phyloP scores from a whole-genome alignment of 2,329 filamentous ascomycete species.

The Ilyonectria sp. region DNA sequence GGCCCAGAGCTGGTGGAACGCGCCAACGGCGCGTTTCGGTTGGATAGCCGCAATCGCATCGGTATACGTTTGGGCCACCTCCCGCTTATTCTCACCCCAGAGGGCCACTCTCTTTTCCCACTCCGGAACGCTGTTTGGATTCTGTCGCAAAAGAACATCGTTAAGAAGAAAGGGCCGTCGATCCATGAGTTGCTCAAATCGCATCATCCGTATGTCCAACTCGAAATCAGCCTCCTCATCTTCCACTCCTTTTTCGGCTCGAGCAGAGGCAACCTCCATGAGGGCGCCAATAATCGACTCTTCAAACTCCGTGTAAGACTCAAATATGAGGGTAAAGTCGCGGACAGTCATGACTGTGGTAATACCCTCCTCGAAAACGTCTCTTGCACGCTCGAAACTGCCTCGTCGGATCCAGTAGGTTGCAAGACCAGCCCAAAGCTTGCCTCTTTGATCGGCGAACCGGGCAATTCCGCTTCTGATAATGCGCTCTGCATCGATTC shows the following conservation, averaged over 20 bases:
- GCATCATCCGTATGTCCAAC: constrained; percentile 96
- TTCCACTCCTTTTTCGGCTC: constrained; percentile 82
- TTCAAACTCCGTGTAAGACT: constrained; percentile 96
- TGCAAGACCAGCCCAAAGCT: constrained; percentile 93
- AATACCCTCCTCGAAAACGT: constrained; percentile 95
- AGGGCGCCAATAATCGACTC: constrained; percentile 93
- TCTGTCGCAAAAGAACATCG: constrained; percentile 94
- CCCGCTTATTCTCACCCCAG: constrained; percentile 93
- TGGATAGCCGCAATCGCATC: constrained; percentile 93
- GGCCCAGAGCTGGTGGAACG: constrained; percentile 95
- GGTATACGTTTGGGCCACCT: constrained; percentile 95
- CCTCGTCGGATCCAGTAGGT: constrained; percentile 97
- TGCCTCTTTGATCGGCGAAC: constrained; percentile 94
- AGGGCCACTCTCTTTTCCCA: constrained; percentile 98
- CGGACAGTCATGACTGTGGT: constrained; percentile 99
- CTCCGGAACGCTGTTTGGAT: constrained; percentile 94
- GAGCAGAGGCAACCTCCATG: constrained; percentile 87
- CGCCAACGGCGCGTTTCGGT: constrained; percentile 93
- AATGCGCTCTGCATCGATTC: constrained; percentile 92
- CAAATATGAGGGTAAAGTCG: constrained; percentile 96
- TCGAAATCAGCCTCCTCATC: constrained; percentile 93
- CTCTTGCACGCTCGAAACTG: constrained; percentile 91
- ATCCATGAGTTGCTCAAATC: constrained; percentile 98
- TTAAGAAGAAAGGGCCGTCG: constrained; percentile 95
- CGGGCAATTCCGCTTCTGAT: constrained; percentile 91